Evolutionary conservation across 192 early-diverging fungal genomes (phyloP).

Genomic region (Phycomyces blakesleeanus): DNA sequence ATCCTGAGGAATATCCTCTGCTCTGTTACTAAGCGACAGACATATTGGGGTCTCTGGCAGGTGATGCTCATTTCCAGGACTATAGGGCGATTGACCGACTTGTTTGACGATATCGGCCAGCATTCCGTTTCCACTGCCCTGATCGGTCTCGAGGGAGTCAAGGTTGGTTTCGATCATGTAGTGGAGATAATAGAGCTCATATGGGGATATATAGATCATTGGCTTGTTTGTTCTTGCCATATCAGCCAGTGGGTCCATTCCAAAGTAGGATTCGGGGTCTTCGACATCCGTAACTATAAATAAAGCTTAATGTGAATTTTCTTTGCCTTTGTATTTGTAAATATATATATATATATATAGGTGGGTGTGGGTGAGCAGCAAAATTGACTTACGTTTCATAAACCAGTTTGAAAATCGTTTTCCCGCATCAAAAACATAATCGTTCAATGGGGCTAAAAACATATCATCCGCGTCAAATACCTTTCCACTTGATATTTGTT

Average conservation of each 20-base stretch:
- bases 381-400: conserved; percentile 57
- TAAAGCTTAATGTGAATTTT: no score
- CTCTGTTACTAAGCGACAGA: conserved; percentile 69
- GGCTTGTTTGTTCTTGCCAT: conserved; percentile 76
- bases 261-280: conserved; percentile 85
- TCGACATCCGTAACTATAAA: conserved; percentile 73
- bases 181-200: conserved; percentile 92
- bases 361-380: not conserved
- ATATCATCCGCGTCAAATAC: conserved; percentile 67
- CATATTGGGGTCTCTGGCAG: conserved; percentile 51
- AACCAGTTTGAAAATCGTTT: conserved; percentile 83
- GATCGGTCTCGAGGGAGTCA: conserved; percentile 63
- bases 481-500: conserved; percentile 91
- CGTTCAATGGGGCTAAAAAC: conserved; percentile 71
- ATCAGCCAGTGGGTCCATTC: conserved; percentile 88
- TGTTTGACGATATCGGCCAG: conserved; percentile 65
- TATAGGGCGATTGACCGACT: conserved; percentile 55
- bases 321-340: no score
- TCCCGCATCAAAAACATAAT: conserved; percentile 74
- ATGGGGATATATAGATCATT: conserved; percentile 82
- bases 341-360: no score
- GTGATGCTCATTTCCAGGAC: conserved; percentile 29
- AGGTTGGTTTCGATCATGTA: conserved; percentile 75
- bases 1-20: conserved; percentile 56
- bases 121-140: conserved; percentile 45